phyloP scores from a whole-genome alignment of 257 asterid species.

The Forsythia suspensa region DNA sequence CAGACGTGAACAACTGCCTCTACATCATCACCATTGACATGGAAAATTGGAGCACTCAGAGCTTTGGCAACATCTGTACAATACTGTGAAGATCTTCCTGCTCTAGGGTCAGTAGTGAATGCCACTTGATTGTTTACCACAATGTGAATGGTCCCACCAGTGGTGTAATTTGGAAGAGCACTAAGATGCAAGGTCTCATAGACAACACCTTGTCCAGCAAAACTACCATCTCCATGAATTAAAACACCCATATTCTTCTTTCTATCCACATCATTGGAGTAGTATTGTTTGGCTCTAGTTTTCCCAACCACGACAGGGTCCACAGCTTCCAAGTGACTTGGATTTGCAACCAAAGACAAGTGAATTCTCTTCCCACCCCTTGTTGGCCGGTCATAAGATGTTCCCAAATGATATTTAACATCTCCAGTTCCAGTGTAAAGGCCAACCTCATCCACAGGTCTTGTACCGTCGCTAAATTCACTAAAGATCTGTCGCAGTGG shows the following conservation, averaged over 20 bases:
- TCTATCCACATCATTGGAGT: conserved; percentile 71
- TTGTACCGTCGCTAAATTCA: conserved; percentile 89
- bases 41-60: conserved; percentile 87
- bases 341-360: conserved; percentile 90
- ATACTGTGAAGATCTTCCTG: conserved; percentile 96
- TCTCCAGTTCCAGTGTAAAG: conserved; percentile 97
- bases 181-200: conserved; percentile 98
- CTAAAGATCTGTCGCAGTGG: conserved; percentile 91
- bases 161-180: conserved; percentile 93
- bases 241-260: conserved; percentile 79
- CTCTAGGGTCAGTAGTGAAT: conserved; percentile 85
- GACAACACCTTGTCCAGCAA: conserved; percentile 99
- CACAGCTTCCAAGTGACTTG: conserved; percentile 97
- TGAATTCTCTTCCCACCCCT: conserved; percentile 96
- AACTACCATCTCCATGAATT: conserved; percentile 97
- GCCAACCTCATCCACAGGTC: conserved; percentile 84
- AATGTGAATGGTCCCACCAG: conserved; percentile 97
- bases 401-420: conserved; percentile 95
- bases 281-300: conserved; percentile 93
- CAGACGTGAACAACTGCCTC: conserved; percentile 94
- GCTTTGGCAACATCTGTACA: conserved; percentile 99
- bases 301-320: conserved; percentile 94
- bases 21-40: conserved; percentile 94
- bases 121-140: conserved; percentile 99
- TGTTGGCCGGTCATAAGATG: conserved; percentile 95